Evolutionary conservation across 2,329 filamentous ascomycete species (phyloP).

Genomic region (Paracoccidioides brasiliensis): DNA sequence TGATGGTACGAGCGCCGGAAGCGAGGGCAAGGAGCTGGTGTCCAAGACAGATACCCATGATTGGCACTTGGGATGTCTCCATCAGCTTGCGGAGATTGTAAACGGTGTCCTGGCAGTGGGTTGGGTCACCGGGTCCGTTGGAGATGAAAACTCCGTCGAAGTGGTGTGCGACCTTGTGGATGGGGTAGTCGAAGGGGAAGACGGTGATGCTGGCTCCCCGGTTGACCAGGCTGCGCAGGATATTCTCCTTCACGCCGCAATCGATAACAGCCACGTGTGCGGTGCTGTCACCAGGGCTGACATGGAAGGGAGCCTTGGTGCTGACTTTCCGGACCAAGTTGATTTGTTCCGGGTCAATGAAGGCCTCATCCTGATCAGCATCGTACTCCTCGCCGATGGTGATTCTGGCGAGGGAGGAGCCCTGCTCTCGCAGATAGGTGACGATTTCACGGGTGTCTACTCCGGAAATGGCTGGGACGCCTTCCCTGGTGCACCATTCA

Average conservation of each 20-base stretch:
- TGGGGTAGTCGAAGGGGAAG: conserved; percentile 93
- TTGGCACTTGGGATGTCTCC: conserved; percentile 76
- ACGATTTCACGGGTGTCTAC: conserved; percentile 96
- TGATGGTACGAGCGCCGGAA: conserved; percentile 76
- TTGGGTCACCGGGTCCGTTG: conserved; percentile 95
- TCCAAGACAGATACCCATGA: conserved; percentile 96
- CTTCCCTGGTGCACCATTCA: conserved; percentile 92
- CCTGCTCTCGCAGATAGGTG: conserved; percentile 87
- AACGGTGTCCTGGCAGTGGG: conserved; percentile 86
- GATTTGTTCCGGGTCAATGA: conserved; percentile 87
- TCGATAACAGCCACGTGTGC: conserved; percentile 91
- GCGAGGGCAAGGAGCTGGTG: conserved; percentile 92
- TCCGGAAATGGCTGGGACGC: conserved; percentile 88
- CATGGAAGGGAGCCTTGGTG: conserved; percentile 96
- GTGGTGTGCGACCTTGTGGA: conserved; percentile 95
- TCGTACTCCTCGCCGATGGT: conserved; percentile 96
- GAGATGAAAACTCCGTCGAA: conserved; percentile 99
- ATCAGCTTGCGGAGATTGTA: conserved; percentile 86
- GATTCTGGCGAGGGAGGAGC: conserved; percentile 89
- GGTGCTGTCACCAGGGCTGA: conserved; percentile 68
- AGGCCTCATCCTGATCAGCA: conserved; percentile 93
- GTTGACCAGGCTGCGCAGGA: conserved; percentile 82
- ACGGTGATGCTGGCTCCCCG: conserved; percentile 86
- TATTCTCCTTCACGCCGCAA: conserved; percentile 99
- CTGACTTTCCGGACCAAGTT: conserved; percentile 92